Base-by-base conservation (phyloP, 257 asterid species). In the Ocimum tenuiflorum region DNA sequence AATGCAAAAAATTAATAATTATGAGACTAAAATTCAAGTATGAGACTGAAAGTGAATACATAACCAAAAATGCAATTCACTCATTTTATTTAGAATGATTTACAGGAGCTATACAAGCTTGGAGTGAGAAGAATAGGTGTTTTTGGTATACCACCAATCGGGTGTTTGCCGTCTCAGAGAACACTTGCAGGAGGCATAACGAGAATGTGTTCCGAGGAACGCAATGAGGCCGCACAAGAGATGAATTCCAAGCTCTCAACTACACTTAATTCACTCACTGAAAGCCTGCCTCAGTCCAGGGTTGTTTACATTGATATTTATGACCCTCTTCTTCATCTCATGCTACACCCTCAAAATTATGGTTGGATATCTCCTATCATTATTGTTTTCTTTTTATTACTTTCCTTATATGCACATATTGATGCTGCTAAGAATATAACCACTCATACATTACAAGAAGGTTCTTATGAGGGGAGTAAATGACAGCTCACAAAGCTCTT, bases 81-180 rank as follows among this genome's bases (percentile, higher is more conserved):
- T n/a, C n/a, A n/a, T n/a, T n/a, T n/a, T n/a, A n/a, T n/a, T n/a
- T n/a, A n/a, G n/a, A 1, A 6, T 52, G 3, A 1, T 7, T 1
- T 42, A 6, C 33, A 82, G 86, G 88, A 80, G 8, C 1, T 83
- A 41, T 78, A 86, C 81, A 36, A 76, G 10, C 76, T 80, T 15
- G 88, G 88, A 17, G 86, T 83, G 14, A 69, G 88, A 59, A 75
- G 75, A 54, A 74, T 85, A 19, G 79, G 52, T 18, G 81, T 85
- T 3, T 72, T 78, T 33, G 69, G 82, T 2, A 41, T 76, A 18
- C 81, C 82, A 11, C 82, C 85, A 12, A 8, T 85, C 0, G 91
- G 91, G 17, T 85, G 91, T 31, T 43, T 80, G 66, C 91, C 91
- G 17, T 15, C 52, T 12, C 79, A 72, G 7, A 74, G 88, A 72